phyloP scores from a whole-genome alignment of 371 early-diverging fungal species.

The Amoeboaphelidium occidentale region DNA sequence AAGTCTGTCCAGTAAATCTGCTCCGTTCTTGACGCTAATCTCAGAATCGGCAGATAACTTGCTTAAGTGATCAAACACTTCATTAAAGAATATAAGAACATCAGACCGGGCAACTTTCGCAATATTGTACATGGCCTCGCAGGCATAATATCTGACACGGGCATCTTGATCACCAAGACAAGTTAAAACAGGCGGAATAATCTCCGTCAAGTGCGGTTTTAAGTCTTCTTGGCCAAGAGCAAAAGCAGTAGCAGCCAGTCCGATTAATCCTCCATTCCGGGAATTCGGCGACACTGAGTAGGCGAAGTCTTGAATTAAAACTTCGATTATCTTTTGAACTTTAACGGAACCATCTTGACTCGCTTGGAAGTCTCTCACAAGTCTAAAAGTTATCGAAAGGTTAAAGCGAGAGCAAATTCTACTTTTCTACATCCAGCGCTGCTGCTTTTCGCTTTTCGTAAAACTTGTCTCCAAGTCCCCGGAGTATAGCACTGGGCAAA shows the following conservation, averaged over 20 bases:
- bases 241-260: constrained; percentile 29
- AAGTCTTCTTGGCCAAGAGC: constrained; percentile 2
- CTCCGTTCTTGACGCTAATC: constrained; percentile 57
- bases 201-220: constrained; percentile 10
- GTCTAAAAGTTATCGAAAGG: too few relatives aligned
- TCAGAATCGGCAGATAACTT: constrained; percentile 63
- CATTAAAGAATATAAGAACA: constrained; percentile 64
- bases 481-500: too few relatives aligned
- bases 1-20: constrained; percentile 59
- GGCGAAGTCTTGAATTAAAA: constrained; percentile 48
- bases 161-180: constrained; percentile 66
- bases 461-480: constrained; percentile 50
- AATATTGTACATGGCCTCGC: constrained; percentile 85
- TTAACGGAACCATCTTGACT: constrained; percentile 11
- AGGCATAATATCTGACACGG: constrained; percentile 74
- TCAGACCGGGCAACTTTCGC: constrained; percentile 65
- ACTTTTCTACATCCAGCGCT: constrained; percentile 66
- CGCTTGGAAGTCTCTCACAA: constrained; percentile 33
- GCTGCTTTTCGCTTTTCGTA: constrained; percentile 74
- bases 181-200: constrained; percentile 68
- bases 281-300: constrained; percentile 48
- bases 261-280: constrained; percentile 75
- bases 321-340: constrained; percentile 19
- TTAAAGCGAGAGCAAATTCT: too few relatives aligned
- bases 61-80: constrained; percentile 70